Evolutionary conservation across 768 basidiomycete genomes (phyloP), one percentile per base, ranked within the genome.

Genomic region (Tubosaeta sp.): DNA sequence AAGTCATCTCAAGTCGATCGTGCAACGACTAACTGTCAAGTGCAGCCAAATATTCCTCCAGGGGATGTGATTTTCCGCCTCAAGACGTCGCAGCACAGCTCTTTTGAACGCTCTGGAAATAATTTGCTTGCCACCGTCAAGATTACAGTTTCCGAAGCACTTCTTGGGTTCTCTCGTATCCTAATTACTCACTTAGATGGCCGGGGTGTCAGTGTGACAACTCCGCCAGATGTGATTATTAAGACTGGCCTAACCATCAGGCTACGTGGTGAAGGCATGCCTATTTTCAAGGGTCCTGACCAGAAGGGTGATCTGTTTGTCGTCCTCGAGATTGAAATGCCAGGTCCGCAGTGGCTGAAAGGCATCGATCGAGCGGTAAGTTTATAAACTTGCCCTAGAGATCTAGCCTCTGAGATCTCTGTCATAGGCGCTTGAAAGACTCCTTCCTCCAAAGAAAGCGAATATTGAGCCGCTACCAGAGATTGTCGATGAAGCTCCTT

Each of bases 101-200:
- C 86, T 2, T 94, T 99, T 63, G 86, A 89, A 59, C 84, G 91
- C 32, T 84, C 86, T 11, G 87, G 87, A 46, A 82, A 82, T 52
- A 87, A 94, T 63, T 78, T 99, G 29, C 74, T 89, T 34, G 83
- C 90, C 3, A 83, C 80, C 29, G 81, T 93, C 50, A 83, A 84
- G 41, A 86, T 99, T 50, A 94, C 92, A 1, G 76, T 98, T 25
- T 94, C 94, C 10, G 95, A 99, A 70, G 90, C 94, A 3, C 79
- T 98, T 10, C 79, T 96, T 47, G 95, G 95, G n/a, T 94, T 99
- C 72, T 89, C 86, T 42, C 83, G 95, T 24, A 86, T 97, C 55
- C 71, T 96, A 21, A 73, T 99, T 51, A 89, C 86, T 7, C 95
- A 99, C 66, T 76, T 99, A 27, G 95, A 99, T 63, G 94, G 94